Conservation (phyloP, 164 flowering plant species). For the Buxus sempervirens region DNA sequence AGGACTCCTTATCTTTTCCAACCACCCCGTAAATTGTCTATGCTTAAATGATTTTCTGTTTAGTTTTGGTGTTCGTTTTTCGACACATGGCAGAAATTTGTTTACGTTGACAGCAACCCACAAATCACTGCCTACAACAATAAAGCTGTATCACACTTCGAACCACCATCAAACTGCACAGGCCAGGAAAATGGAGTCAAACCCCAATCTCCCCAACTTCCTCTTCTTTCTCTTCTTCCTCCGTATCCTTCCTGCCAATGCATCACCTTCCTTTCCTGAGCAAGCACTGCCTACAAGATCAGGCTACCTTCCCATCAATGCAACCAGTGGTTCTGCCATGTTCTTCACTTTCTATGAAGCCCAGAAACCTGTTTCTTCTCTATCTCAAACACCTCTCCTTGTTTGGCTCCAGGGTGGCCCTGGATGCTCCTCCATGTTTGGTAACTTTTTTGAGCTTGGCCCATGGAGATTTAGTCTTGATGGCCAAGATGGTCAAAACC, state of each 20-base stretch:
- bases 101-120: too few relatives aligned
- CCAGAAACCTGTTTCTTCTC: constrained; percentile 35
- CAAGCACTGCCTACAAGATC: constrained; percentile 65
- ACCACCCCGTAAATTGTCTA: too few relatives aligned
- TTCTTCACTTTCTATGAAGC: constrained; percentile 81
- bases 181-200: constrained; percentile 16
- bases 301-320: constrained; percentile 64
- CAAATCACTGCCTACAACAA: too few relatives aligned
- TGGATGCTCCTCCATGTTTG: constrained; percentile 78
- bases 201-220: constrained; percentile 12
- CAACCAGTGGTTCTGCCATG: constrained; percentile 53
- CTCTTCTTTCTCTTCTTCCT: constrained; percentile 18
- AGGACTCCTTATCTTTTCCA: too few relatives aligned
- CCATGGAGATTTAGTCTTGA: constrained; percentile 48
- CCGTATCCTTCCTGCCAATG: neutral
- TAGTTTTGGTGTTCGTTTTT: too few relatives aligned
- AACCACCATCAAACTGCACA: neutral
- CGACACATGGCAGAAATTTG: too few relatives aligned
- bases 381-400: constrained; percentile 59
- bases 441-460: constrained; percentile 77
- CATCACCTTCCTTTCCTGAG: constrained; percentile 35
- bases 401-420: constrained; percentile 95
- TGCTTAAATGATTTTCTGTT: too few relatives aligned
- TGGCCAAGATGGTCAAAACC: constrained; percentile 1
- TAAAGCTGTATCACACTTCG: neutral